Conservation (phyloP, 2,329 filamentous ascomycete species). For the Mollisia scopiformis region DNA sequence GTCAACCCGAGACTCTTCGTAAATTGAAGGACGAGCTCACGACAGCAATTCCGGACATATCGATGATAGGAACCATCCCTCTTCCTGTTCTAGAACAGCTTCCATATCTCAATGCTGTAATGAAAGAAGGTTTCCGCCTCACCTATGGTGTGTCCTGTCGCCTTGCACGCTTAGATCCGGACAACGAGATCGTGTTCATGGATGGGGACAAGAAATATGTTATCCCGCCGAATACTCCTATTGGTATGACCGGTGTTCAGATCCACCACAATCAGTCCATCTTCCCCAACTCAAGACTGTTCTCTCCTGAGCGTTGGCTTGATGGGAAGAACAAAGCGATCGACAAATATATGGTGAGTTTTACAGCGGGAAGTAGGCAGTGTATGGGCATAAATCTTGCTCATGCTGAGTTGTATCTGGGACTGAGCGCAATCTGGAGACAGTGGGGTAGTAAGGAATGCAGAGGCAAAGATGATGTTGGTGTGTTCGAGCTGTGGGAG, state of each 20-base stretch:
- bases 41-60: slow-evolving; percentile 18
- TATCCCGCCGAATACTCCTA: slow-evolving; percentile 37
- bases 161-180: slow-evolving; percentile 32
- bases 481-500: slow-evolving; percentile 33
- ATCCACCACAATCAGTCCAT: slow-evolving; percentile 43
- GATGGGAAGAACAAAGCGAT: slow-evolving; percentile 35
- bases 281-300: slow-evolving; percentile 43
- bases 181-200: slow-evolving; percentile 24
- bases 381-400: slow-evolving; percentile 43
- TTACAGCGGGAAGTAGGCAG: slow-evolving; percentile 43
- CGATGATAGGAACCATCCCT: slow-evolving; percentile 15
- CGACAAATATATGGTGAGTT: slow-evolving; percentile 43
- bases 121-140: slow-evolving; percentile 40
- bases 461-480: slow-evolving; percentile 23
- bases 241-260: slow-evolving; percentile 42
- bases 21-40: slow-evolving; percentile 41
- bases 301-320: slow-evolving; percentile 46
- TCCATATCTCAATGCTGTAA: slow-evolving; percentile 36
- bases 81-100: slow-evolving; percentile 31
- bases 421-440: slow-evolving; percentile 15
- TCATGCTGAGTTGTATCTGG: slow-evolving; percentile 18
- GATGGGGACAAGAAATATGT: slow-evolving; percentile 21
- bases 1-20: slow-evolving; percentile 33
- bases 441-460: slow-evolving; percentile 20
- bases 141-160: slow-evolving; percentile 36